Percentiles rank a stretch among this genome's conserved stretches.
phyloP scores from a whole-genome alignment of 805 yeast genomes.

The Brettanomyces custersianus region DNA sequence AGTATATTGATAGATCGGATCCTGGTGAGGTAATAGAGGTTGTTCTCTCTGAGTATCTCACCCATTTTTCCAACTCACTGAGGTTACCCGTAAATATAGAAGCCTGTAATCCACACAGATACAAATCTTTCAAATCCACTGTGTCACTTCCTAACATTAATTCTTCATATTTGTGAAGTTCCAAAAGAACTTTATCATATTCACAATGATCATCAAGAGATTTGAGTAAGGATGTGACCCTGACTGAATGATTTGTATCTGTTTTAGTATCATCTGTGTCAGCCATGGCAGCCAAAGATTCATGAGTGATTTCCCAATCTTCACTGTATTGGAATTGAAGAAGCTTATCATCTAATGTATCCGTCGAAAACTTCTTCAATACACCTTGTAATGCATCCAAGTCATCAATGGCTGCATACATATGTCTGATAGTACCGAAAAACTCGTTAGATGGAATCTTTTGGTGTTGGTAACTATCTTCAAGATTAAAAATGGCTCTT shows the following conservation, averaged over 20 bases:
- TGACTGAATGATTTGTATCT: constrained; percentile 6
- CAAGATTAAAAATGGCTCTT: constrained; percentile 77
- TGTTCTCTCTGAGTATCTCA: constrained; percentile 35
- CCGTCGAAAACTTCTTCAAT: constrained; percentile 60
- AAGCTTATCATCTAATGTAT: constrained; percentile 65
- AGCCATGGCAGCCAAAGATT: constrained; percentile 66
- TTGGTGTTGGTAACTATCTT: constrained; percentile 50
- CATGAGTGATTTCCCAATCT: constrained; percentile 81
- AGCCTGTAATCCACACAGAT: constrained; percentile 64
- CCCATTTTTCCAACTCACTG: constrained; percentile 48
- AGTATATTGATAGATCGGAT: constrained; percentile 44
- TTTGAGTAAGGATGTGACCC: constrained; percentile 47
- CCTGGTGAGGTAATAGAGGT: constrained; percentile 32
- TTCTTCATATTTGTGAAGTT: constrained; percentile 30
- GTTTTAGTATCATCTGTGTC: constrained; percentile 21
- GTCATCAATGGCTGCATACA: constrained; percentile 84
- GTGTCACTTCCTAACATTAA: constrained; percentile 11
- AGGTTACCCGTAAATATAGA: constrained; percentile 58
- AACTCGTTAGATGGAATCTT: constrained; percentile 28
- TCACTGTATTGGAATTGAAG: constrained; percentile 76
- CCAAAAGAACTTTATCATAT: constrained; percentile 53
- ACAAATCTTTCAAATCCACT: constrained; percentile 44
- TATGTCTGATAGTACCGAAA: constrained; percentile 53
- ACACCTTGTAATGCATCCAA: constrained; percentile 86
- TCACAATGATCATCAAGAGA: constrained; percentile 72